These are phyloP conservation scores for Gaeumannomyces tritici DNA, from an alignment of 2,329 filamentous ascomycete genomes.

Conservation along the genomic window DNA sequence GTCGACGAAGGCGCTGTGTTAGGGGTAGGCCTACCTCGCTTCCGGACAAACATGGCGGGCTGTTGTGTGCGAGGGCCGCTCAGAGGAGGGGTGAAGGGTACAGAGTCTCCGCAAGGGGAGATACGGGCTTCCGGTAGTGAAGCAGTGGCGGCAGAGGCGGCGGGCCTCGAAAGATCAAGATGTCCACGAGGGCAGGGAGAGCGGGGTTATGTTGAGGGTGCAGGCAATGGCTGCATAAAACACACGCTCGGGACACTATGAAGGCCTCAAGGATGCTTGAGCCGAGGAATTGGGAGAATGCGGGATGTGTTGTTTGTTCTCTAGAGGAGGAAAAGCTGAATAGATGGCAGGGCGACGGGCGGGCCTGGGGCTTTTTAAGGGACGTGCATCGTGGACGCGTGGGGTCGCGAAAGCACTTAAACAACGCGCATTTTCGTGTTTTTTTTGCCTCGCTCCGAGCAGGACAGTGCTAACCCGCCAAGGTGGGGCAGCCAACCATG, in stretches of 20 bases:
- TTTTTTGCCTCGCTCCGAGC: neutral
- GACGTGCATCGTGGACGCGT: neutral
- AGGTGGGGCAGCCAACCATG: neutral
- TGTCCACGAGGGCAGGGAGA: neutral
- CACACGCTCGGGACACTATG: neutral
- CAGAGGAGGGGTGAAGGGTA: neutral
- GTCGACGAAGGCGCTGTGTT: neutral
- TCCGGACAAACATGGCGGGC: slow-evolving; percentile 48
- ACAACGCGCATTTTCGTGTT: neutral
- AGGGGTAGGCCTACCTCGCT: slow-evolving; percentile 41
- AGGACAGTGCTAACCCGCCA: neutral
- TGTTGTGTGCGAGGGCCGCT: slow-evolving; percentile 2
- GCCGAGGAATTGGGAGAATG: neutral
- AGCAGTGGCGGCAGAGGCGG: neutral
- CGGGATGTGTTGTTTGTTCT: neutral
- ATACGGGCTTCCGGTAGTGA: neutral
- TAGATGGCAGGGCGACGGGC: neutral
- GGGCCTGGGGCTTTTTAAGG: neutral
- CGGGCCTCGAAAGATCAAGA: neutral
- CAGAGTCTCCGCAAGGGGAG: neutral
- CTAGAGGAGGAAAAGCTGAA: neutral
- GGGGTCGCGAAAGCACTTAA: neutral
- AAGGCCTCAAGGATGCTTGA: neutral
- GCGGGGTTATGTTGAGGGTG: neutral
- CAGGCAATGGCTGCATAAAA: neutral